Base-by-base conservation (phyloP, 2,329 filamentous ascomycete species). In the Arthrobotrys conoides region DNA sequence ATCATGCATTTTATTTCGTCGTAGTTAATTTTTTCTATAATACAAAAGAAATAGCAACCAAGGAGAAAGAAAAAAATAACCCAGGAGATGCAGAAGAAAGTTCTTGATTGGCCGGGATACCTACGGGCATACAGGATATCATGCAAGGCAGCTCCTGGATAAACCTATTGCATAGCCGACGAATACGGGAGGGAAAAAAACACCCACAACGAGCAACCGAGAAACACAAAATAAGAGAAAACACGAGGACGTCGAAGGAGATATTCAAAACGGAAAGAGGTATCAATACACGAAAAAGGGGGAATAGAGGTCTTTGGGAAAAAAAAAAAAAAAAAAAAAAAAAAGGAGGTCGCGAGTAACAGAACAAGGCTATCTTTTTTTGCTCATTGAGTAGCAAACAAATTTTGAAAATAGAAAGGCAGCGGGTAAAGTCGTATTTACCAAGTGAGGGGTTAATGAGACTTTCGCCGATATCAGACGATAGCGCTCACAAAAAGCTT, bases 401-500 rank as follows among this genome's bases (percentile, higher is more conserved):
- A 61, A 27, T 1, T 24, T 16, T 24, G 14, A 30, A 61, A 44
- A 61, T n/a, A 5, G 22, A 14, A 12, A 33, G 22, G 5, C 22
- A 30, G 8, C 53, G 53, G 30, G n/a, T 30, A n/a, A 44, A 44
- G 57, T 61, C 36, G 12, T 20, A 44, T 59, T 1, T 22, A 9
- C 20, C 36, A 61, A 61, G 33, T 61, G 57, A 44, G 57, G 57
- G 20, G 33, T 24, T 24, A 61, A 61, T 44, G 5, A 10, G 8
- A 5, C 30, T 57, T 57, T 57, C n/a, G 33, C 9, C 5, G 30
- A 59, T 59, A 64, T n/a, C 27, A 55, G 22, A 24, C 9, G 41
- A 33, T 14, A 24, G 16, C 27, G 33, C 30, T 51, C 68, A 78
- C 61, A 78, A 61, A 30, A 78, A 78, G 63, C 68, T 72, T 44